Base-by-base conservation (phyloP, 2,329 filamentous ascomycete species). In the Fusarium burgessii region DNA sequence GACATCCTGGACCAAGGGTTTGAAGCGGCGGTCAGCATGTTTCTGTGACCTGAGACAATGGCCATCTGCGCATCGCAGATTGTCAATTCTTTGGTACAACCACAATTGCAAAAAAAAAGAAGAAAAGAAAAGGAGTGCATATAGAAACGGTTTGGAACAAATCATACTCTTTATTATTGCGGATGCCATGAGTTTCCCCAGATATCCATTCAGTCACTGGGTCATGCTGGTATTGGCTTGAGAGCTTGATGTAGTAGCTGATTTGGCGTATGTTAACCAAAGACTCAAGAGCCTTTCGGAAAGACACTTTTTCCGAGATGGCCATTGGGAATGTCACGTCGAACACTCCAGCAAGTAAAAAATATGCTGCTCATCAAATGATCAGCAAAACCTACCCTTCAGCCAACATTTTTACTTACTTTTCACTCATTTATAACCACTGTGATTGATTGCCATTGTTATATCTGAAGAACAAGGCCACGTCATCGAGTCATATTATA, bases 241-340 rank as follows among this genome's bases (percentile, higher is more conserved):
- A 25, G 29, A 25, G 2, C n/a, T 18, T 25, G 29, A 12, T 18
- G 7, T 15, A 33, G 29, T 6, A 50, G 46, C 46, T 15, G 29
- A 14, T 8, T 33, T 25, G 29, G 15, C n/a, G n/a, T n/a, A n/a
- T n/a, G n/a, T n/a, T n/a, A n/a, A n/a, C n/a, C n/a, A n/a, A n/a
- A n/a, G 17, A 36, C 20, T 50, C 17, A 6, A 11, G 6, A 5
- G 2, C 7, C 0, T 2, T 15, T 25, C 17, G 3, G 29, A 18
- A 11, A 36, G 32, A 15, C 4, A 15, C 2, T 25, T 50, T 6
- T 50, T 25, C 32, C 20, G 32, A 25, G 6, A 6, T 25, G 15
- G 7, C 5, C n/a, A 10, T 7, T 4, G 7, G 4, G 18, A 18
- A 2, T 35, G 20, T 25, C n/a, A 2, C 5, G 7, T 2, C 10